Conservation (phyloP, 2,329 filamentous ascomycete genomes). For the Madurella fahalii region DNA sequence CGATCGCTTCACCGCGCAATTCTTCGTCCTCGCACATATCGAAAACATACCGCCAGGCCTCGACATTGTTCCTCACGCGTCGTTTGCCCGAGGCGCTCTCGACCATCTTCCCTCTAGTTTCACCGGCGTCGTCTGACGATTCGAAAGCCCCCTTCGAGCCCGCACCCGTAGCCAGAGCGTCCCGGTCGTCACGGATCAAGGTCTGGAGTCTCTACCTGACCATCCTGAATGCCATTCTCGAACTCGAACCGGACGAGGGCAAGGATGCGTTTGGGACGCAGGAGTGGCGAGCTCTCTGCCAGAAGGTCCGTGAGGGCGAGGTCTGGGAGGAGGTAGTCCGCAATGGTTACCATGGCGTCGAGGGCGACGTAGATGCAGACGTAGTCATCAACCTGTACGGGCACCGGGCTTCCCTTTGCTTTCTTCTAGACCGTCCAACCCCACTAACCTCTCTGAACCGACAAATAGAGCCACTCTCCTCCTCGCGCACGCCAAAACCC, state of each 20-base stretch:
- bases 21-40: constrained; percentile 70
- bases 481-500: constrained; percentile 81
- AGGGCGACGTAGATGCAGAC: constrained; percentile 89
- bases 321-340: constrained; percentile 93
- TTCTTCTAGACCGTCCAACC: neutral
- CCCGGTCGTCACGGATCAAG: constrained; percentile 80
- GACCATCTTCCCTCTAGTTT: constrained; percentile 78
- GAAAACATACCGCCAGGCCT: constrained; percentile 90
- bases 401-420: no score
- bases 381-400: constrained; percentile 80
- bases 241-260: constrained; percentile 84
- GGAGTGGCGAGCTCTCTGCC: constrained; percentile 77
- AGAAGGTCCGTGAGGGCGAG: constrained; percentile 79
- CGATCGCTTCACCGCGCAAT: constrained; percentile 60
- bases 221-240: constrained; percentile 83
- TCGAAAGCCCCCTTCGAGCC: constrained; percentile 46
- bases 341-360: constrained; percentile 80
- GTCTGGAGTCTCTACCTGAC: constrained; percentile 97
- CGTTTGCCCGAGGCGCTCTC: constrained; percentile 85
- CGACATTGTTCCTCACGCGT: constrained; percentile 90
- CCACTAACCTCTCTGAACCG: constrained; percentile 19
- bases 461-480: constrained; percentile 73
- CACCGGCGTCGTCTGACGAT: constrained; percentile 46
- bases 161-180: constrained; percentile 75
- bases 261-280: constrained; percentile 81